phyloP scores from a whole-genome alignment of 495 filamentous ascomycete species.

The Articulospora tetracladia region DNA sequence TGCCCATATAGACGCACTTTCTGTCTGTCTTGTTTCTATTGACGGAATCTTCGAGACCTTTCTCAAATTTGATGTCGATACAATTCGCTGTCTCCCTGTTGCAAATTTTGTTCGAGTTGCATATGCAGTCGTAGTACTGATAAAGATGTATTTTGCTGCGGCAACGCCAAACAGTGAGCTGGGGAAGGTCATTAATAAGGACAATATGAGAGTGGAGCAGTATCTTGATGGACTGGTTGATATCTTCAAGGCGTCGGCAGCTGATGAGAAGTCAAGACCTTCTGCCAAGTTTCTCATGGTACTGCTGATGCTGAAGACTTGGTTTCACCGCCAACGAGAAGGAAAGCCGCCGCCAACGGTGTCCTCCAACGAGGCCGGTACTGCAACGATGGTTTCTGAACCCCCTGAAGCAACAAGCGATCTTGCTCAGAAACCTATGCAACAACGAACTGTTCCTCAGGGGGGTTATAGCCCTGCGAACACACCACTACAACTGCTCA shows the following conservation, averaged over 20 bases:
- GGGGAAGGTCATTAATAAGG: slow-evolving; percentile 70
- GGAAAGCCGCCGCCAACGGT: background rate
- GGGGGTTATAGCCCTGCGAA: slow-evolving; percentile 34
- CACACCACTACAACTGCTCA: slow-evolving; percentile 61
- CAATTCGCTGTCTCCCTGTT: slow-evolving; percentile 69
- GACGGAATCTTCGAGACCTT: slow-evolving; percentile 74
- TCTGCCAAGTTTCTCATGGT: slow-evolving; percentile 76
- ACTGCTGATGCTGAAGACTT: slow-evolving; percentile 65
- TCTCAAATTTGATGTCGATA: slow-evolving; percentile 51
- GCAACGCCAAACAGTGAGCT: slow-evolving; percentile 62
- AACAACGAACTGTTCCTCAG: slow-evolving; percentile 23
- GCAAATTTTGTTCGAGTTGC: slow-evolving; percentile 73
- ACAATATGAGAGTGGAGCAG: slow-evolving; percentile 69
- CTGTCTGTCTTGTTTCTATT: slow-evolving; percentile 64
- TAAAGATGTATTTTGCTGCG: slow-evolving; percentile 83
- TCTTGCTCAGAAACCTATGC: background rate
- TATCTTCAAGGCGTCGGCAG: slow-evolving; percentile 61
- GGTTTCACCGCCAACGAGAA: slow-evolving; percentile 54
- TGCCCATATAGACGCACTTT: slow-evolving; percentile 68
- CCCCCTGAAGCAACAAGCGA: slow-evolving; percentile 3
- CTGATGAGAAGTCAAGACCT: slow-evolving; percentile 61
- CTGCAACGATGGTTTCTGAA: background rate
- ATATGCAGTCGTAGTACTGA: slow-evolving; percentile 80
- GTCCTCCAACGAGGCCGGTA: background rate
- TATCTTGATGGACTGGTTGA: slow-evolving; percentile 66